phyloP scores from a whole-genome alignment of 1,284 basidiomycete genomes.

The Malassezia vespertilionis region DNA sequence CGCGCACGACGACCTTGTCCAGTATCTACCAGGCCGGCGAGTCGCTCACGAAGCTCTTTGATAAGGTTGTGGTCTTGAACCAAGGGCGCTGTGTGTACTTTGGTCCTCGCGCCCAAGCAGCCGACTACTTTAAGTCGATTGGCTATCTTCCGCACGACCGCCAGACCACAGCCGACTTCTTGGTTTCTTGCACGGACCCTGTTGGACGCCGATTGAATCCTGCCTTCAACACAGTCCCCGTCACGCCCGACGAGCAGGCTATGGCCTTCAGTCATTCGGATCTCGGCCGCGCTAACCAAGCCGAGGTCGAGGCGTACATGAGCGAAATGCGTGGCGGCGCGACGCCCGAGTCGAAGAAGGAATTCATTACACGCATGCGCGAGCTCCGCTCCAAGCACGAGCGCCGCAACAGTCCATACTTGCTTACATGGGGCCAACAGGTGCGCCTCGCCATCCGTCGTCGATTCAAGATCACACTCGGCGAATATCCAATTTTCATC shows the following conservation, averaged over 20 bases:
- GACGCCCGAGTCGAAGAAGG: slow-evolving; percentile 16
- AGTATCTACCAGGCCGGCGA: slow-evolving; percentile 42
- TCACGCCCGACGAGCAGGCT: slow-evolving; percentile 34
- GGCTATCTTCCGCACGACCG: slow-evolving; percentile 49
- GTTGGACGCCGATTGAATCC: slow-evolving; percentile 48
- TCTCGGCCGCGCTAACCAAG: slow-evolving; percentile 19
- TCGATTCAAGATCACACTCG: slow-evolving; percentile 59
- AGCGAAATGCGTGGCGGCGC: slow-evolving; percentile 14
- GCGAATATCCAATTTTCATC: slow-evolving; percentile 51
- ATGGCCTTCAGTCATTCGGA: slow-evolving; percentile 22
- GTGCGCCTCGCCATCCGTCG: slow-evolving; percentile 58
- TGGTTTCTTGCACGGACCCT: slow-evolving; percentile 50
- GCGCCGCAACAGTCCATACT: slow-evolving; percentile 22
- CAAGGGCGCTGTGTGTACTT: slow-evolving; percentile 44
- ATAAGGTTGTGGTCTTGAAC: slow-evolving; percentile 37
- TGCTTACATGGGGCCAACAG: slow-evolving; percentile 50
- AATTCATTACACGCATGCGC: slow-evolving; percentile 22
- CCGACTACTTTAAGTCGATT: slow-evolving; percentile 32
- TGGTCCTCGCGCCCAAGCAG: slow-evolving; percentile 27
- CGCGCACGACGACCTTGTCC: slow-evolving; percentile 21
- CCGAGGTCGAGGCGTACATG: slow-evolving; percentile 27
- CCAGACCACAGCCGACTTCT: slow-evolving; percentile 39
- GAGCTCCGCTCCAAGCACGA: slow-evolving; percentile 24
- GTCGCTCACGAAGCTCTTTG: slow-evolving; percentile 30
- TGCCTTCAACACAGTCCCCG: slow-evolving; percentile 34